Evolutionary conservation across 2,329 filamentous ascomycete species (phyloP).

Genomic region (Ascochyta fabae): DNA sequence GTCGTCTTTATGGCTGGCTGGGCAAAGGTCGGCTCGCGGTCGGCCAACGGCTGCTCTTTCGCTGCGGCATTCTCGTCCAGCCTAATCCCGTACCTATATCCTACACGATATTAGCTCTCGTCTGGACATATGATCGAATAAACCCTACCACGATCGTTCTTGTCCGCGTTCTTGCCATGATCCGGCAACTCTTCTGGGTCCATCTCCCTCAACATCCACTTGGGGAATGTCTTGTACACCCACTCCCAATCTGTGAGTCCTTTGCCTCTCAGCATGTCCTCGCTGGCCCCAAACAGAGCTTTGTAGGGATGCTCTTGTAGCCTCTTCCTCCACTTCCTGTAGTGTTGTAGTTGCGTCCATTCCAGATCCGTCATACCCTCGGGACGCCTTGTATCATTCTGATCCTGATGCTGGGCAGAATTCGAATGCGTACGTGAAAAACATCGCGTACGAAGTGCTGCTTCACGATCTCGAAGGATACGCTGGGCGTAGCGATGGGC

Average conservation of each 20-base stretch:
- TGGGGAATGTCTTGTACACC: constrained; percentile 38
- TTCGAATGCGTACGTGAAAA: constrained; percentile 36
- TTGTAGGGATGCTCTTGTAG: constrained; percentile 53
- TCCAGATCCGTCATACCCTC: constrained; percentile 37
- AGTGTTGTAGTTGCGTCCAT: constrained; percentile 40
- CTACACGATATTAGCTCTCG: background rate
- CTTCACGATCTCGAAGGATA: constrained; percentile 30
- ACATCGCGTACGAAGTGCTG: constrained; percentile 33
- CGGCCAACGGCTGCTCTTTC: background rate
- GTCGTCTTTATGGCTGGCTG: constrained; percentile 23
- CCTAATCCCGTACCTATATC: background rate
- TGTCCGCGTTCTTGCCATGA: background rate
- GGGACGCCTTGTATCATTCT: constrained; percentile 24
- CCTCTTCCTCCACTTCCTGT: constrained; percentile 36
- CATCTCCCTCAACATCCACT: constrained; percentile 42
- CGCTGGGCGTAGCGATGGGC: constrained; percentile 33
- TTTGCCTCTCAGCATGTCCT: constrained; percentile 42
- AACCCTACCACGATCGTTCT: background rate
- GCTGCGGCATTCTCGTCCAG: background rate
- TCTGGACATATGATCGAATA: background rate
- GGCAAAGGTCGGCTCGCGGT: constrained; percentile 19
- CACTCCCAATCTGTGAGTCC: constrained; percentile 41
- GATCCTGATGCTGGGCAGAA: constrained; percentile 31
- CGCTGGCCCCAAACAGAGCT: constrained; percentile 52
- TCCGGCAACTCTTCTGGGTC: constrained; percentile 11